phyloP scores from a whole-genome alignment of 192 early-diverging fungal genomes.

The Diversispora epigaea region DNA sequence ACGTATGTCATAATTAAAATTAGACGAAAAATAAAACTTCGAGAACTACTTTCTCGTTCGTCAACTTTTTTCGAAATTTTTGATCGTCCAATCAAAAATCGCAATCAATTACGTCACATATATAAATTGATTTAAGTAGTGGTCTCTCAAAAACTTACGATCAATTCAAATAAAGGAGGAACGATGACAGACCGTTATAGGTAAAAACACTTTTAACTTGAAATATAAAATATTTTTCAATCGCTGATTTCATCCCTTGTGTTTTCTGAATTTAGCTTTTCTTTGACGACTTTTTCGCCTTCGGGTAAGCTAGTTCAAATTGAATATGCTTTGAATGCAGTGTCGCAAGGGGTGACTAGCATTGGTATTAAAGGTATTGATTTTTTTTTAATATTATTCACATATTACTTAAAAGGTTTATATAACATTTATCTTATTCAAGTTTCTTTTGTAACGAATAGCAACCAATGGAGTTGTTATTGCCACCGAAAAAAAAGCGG shows the following conservation, averaged over 20 bases:
- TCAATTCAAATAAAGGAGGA: background rate
- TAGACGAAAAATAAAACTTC: background rate
- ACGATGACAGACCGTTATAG: conserved; percentile 27
- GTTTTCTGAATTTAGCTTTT: conserved; percentile 68
- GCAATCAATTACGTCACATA: background rate
- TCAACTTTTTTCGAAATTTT: background rate
- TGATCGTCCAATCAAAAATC: background rate
- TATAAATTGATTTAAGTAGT: background rate
- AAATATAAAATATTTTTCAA: background rate
- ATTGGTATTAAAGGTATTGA: conserved; percentile 88
- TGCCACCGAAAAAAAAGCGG: conserved; percentile 95
- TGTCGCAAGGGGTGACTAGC: conserved; percentile 83
- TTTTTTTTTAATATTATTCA: background rate
- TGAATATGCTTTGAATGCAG: conserved; percentile 95
- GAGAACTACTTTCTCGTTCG: background rate
- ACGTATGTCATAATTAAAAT: conserved; percentile 22
- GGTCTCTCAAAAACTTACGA: background rate
- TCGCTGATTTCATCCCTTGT: background rate
- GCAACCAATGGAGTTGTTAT: conserved; percentile 97
- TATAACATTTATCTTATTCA: background rate
- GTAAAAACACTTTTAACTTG: background rate
- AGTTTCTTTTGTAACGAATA: conserved; percentile 35
- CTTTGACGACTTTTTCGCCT: conserved; percentile 98
- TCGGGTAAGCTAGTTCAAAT: conserved; percentile 99
- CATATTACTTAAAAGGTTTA: background rate